phyloP scores from a whole-genome alignment of 2,329 filamentous ascomycete genomes.

The Alternaria panax region DNA sequence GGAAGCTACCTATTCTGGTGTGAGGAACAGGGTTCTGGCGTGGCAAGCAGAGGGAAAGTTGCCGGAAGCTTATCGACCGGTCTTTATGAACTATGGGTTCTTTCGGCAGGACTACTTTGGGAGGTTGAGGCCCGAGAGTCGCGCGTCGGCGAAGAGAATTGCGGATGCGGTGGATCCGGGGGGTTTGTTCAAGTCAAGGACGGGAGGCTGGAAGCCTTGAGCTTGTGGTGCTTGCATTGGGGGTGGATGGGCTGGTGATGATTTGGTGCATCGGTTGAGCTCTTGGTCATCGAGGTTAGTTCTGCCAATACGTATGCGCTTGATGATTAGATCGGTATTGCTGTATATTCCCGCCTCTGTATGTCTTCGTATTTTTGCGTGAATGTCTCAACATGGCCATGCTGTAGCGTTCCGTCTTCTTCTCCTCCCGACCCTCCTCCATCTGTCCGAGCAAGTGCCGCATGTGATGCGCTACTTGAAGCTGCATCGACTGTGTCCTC shows the following conservation, averaged over 20 bases:
- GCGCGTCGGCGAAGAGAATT: conserved; percentile 47
- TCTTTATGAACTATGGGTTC: conserved; percentile 60
- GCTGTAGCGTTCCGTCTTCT: no score
- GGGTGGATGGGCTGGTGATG: not conserved
- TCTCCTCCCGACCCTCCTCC: not conserved
- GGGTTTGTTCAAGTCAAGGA: conserved; percentile 52
- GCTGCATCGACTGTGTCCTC: not conserved
- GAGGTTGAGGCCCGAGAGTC: conserved; percentile 44
- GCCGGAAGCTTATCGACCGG: conserved; percentile 53
- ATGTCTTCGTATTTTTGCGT: no score
- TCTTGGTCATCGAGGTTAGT: not conserved
- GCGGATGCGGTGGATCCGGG: conserved; percentile 52
- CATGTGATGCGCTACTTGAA: not conserved
- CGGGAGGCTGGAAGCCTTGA: conserved; percentile 53
- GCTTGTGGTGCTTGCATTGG: not conserved
- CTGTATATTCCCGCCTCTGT: not conserved
- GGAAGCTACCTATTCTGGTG: conserved; percentile 50
- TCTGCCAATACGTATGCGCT: no score
- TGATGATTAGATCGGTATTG: not conserved
- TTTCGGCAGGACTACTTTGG: conserved; percentile 57
- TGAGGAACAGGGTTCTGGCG: conserved; percentile 47
- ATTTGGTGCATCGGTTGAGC: not conserved
- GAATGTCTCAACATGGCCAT: no score
- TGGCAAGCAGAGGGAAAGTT: conserved; percentile 50
- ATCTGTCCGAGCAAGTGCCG: not conserved